Base-by-base conservation (phyloP, 148 eudicot genomes). In the Cornus florida region DNA sequence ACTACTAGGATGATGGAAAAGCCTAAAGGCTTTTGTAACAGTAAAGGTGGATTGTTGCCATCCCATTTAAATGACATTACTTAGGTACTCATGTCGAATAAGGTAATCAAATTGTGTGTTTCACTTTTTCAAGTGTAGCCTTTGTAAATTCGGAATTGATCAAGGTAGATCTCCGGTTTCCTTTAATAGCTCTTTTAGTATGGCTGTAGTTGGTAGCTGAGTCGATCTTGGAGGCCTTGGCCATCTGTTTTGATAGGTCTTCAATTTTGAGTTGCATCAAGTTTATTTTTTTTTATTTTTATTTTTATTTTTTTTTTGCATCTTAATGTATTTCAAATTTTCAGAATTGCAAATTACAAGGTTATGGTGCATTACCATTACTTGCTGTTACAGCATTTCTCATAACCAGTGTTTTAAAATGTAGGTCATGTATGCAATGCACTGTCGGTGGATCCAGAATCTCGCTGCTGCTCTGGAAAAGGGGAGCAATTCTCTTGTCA, bases 361-460 rank as follows among this genome's bases (percentile, higher is more conserved):
- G 62, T 19, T 17, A 20, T n/a, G 24, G 24, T 62, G 1, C 20
- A 62, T 62, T 7, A 41, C 38, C 9, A 46, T 71, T 67, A 71
- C n/a, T 46, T 22, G 65, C 23, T 17, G 76, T 22, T 70, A 60
- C 24, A 71, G 22, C 75, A n/a, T 67, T 43, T n/a, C 81, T 82
- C 72, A 77, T 77, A 53, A 23, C 22, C 12, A 32, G 22, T 56
- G 78, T 56, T 67, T 60, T 80, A 33, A 23, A 35, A 85, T 86
- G 83, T 82, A 93, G 98, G 98, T 72, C 86, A 86, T 85, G 97
- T 94, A 41, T 96, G 99, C 81, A 92, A 94, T 92, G 91, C 98
- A 68, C 79, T 94, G 69, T 92, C 98, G 39, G 75, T 94, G 71
- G 91, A 92, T 86, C 90, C 97, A 1, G 84, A 83, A 73, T 91